Evolutionary conservation across 2,329 filamentous ascomycete genomes (phyloP).

Genomic region (Colletotrichum cuscutae): DNA sequence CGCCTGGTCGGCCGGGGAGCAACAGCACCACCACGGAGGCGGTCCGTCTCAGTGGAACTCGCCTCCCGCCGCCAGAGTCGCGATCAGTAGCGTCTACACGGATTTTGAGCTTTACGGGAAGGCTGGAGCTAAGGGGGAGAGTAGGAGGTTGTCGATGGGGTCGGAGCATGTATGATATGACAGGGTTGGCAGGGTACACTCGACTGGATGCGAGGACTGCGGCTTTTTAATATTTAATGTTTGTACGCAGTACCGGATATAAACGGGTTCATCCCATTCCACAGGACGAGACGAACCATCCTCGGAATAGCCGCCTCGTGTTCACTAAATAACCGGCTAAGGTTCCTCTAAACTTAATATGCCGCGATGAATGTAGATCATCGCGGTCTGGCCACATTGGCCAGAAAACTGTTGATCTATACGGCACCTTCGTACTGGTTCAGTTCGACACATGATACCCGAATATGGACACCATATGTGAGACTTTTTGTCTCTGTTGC

Average conservation of each 20-base stretch:
- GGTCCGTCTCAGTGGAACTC: background rate
- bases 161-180: conserved; percentile 8
- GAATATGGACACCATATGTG: too few species aligned
- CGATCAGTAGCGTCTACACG: background rate
- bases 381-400: too few species aligned
- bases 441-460: too few species aligned
- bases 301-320: background rate
- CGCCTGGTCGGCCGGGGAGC: background rate
- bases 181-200: background rate
- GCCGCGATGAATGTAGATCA: too few species aligned
- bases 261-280: background rate
- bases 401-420: too few species aligned
- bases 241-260: background rate
- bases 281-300: background rate
- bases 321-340: background rate
- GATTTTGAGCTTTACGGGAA: conserved; percentile 16
- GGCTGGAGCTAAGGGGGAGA: background rate
- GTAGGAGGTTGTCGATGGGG: background rate
- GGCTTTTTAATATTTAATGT: background rate
- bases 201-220: background rate
- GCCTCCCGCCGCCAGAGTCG: conserved; percentile 1
- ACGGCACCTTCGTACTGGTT: too few species aligned
- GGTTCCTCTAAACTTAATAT: background rate
- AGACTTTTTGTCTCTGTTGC: too few species aligned
- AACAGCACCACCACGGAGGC: background rate